Base-by-base conservation (phyloP, 2,329 filamentous ascomycete species). In the Rasamsonia emersonii region DNA sequence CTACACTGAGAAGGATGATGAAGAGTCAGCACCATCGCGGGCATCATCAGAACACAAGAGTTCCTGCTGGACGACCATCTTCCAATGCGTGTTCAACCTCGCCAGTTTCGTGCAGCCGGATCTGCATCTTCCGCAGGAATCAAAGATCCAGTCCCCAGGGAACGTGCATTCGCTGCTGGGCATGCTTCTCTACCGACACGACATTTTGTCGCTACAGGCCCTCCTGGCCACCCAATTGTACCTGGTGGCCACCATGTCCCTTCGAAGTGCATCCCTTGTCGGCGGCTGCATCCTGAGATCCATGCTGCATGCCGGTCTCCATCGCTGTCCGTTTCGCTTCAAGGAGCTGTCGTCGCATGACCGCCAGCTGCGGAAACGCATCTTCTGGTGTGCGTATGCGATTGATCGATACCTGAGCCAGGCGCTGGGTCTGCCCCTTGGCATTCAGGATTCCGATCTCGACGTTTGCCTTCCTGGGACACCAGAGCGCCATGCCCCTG, bases 1-100 rank as follows among this genome's bases (percentile, higher is more conserved):
- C 24, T 68, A 69, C 41, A 47, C 45, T 1, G 36, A 39, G n/a
- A 19, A 24, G 11, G 28, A 31, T 9, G 21, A 39, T 18, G 11
- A 15, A 14, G 3, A 29, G 18, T 5, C 30, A 29, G 15, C 13
- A 3, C 11, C 29, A 31, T 7, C 9, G 15, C 13, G 11, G 8
- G 9, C 21, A 3, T 21, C 24, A 20, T 19, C 36, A 4, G 42
- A 50, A 9, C 45, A 50, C 18, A 41, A 46, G 24, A 43, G 41
- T 37, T 38, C 49, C 18, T 50, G 49, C 35, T 46, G 54, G 55
- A 53, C 51, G n/a, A 41, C 47, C 4, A 65, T 61, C 2, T 62
- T 70, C 24, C 67, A 70, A 40, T 67, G 68, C 32, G 56, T 71
- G n/a, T 68, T 71, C 42, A 68, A 67, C 30, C 58, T 71, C 10